Conservation (phyloP, 2,329 filamentous ascomycete species). For the Xylariaceae sp. region DNA sequence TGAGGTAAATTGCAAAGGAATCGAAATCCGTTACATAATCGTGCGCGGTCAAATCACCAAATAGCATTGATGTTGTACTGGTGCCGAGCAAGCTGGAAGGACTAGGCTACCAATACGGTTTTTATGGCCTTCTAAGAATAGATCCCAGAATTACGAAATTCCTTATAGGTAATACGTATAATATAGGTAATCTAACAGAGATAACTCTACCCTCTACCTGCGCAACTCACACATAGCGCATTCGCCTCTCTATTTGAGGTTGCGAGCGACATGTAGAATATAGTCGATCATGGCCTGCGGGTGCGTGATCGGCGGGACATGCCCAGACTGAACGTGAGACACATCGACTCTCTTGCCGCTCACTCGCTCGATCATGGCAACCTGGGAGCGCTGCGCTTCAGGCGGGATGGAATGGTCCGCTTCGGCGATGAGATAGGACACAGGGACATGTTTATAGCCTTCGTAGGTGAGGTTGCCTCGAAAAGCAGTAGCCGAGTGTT, state of each 20-base stretch:
- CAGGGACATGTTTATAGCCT: slow-evolving; percentile 40
- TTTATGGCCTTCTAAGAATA: too few species aligned
- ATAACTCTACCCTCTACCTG: too few species aligned
- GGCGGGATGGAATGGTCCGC: slow-evolving; percentile 34
- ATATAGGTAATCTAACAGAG: too few species aligned
- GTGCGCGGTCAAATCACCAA: too few species aligned
- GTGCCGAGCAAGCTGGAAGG: too few species aligned
- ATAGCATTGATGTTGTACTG: too few species aligned
- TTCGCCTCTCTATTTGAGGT: too few species aligned
- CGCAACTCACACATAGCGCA: too few species aligned
- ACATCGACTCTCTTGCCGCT: slow-evolving; percentile 37
- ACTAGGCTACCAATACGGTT: too few species aligned
- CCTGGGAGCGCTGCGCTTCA: slow-evolving; percentile 30
- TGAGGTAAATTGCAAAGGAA: background rate
- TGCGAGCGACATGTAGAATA: too few species aligned
- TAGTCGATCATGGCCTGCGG: slow-evolving; percentile 27
- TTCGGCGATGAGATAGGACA: slow-evolving; percentile 39
- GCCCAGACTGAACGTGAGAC: slow-evolving; percentile 33
- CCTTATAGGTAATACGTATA: too few species aligned
- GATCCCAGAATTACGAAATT: too few species aligned
- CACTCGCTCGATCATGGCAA: slow-evolving; percentile 32
- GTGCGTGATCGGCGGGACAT: slow-evolving; percentile 31
- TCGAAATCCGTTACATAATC: background rate
- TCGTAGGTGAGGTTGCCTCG: slow-evolving; percentile 34
- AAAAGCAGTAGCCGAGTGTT: slow-evolving; percentile 37